Conservation (phyloP, 768 basidiomycete species). For the Pulveroboletus sp. region DNA sequence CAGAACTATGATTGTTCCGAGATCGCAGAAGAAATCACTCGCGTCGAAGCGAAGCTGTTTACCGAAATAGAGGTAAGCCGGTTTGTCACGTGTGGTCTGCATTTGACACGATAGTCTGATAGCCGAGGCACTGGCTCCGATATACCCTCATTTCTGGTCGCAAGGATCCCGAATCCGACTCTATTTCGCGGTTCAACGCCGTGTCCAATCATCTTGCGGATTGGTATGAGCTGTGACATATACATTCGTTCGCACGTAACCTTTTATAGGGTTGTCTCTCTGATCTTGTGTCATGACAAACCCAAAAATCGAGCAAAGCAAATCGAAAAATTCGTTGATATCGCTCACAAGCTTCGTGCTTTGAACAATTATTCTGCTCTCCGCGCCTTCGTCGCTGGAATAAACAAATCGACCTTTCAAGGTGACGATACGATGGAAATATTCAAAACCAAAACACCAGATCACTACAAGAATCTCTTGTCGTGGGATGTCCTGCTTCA, state of each 20-base stretch:
- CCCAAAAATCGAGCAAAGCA: conserved; percentile 71
- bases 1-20: conserved; percentile 55
- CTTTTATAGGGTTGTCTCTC: conserved; percentile 75
- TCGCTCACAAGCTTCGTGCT: conserved; percentile 75
- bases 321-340: conserved; percentile 85
- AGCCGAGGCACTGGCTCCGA: conserved; percentile 88
- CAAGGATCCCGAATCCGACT: conserved; percentile 61
- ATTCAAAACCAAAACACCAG: conserved; percentile 65
- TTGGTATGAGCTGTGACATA: conserved; percentile 54
- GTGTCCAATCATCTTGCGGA: conserved; percentile 82
- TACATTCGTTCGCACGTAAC: conserved; percentile 1
- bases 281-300: conserved; percentile 87
- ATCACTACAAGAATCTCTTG: conserved; percentile 70
- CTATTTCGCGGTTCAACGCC: conserved; percentile 70
- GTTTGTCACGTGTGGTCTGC: not conserved
- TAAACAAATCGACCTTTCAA: conserved; percentile 77
- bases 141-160: conserved; percentile 71
- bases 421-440: conserved; percentile 76
- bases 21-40: conserved; percentile 85
- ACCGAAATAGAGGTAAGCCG: conserved; percentile 67
- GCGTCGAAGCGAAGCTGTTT: conserved; percentile 67
- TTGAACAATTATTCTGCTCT: conserved; percentile 92
- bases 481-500: conserved; percentile 86
- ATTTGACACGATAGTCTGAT: conserved; percentile 5
- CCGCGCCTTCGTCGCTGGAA: conserved; percentile 91